Conservation (phyloP, 768 basidiomycete species). For the Trametes cinnabarina region DNA sequence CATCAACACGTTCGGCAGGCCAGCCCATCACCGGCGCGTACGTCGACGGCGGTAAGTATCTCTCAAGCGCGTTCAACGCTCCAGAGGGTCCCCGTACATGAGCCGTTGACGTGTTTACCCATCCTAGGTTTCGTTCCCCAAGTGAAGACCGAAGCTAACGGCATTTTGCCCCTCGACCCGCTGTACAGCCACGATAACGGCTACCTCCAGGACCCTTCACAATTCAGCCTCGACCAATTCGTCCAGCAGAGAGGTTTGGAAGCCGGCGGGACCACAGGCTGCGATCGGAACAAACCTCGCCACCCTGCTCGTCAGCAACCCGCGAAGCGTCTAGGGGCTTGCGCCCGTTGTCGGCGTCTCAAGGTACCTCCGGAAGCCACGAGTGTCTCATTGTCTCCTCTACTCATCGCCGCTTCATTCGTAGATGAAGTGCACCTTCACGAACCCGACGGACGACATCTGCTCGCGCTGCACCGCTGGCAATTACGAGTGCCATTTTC, state of each 20-base stretch:
- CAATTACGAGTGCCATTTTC: constrained; percentile 31
- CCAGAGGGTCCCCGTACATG: neutral
- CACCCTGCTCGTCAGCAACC: neutral
- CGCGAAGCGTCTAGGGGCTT: constrained; percentile 23
- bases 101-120: constrained; percentile 4
- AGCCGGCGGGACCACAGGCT: constrained; percentile 6
- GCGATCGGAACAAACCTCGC: constrained; percentile 11
- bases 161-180: constrained; percentile 6
- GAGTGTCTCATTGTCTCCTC: neutral
- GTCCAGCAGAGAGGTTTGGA: neutral
- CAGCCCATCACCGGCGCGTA: constrained; percentile 10
- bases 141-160: constrained; percentile 16
- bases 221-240: constrained; percentile 9
- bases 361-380: constrained; percentile 15
- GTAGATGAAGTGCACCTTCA: constrained; percentile 30
- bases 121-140: constrained; percentile 4
- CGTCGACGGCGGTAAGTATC: constrained; percentile 9
- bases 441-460: constrained; percentile 15
- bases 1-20: neutral
- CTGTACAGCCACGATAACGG: constrained; percentile 7
- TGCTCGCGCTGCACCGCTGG: constrained; percentile 29
- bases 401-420: neutral
- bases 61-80: neutral
- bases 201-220: constrained; percentile 13
- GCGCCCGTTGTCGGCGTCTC: constrained; percentile 28